phyloP scores from a whole-genome alignment of 352 stramenopile genomes.

The Hyaloperonospora brassicae region DNA sequence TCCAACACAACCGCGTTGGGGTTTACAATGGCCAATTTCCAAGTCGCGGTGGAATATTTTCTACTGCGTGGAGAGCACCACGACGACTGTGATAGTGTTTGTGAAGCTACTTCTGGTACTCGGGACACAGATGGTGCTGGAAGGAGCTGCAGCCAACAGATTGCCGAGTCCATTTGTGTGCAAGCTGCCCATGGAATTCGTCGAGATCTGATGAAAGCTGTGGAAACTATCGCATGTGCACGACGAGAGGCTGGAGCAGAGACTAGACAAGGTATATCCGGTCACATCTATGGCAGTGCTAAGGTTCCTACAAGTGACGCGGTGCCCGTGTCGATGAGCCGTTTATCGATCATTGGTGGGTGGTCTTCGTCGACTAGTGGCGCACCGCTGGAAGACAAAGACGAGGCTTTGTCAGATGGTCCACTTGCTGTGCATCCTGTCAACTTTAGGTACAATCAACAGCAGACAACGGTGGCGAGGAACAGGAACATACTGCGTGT shows the following conservation, averaged over 20 bases:
- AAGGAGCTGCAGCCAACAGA: conserved; percentile 16
- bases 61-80: conserved; percentile 36
- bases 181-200: conserved; percentile 20
- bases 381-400: neutral
- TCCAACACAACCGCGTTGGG: conserved; percentile 70
- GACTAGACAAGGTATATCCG: conserved; percentile 11
- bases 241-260: conserved; percentile 13
- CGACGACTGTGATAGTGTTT: conserved; percentile 8
- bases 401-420: neutral
- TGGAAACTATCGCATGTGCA: conserved; percentile 19
- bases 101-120: conserved; percentile 5
- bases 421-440: conserved; percentile 15
- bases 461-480: neutral
- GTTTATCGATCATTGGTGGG: conserved; percentile 38
- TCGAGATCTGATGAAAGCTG: conserved; percentile 17
- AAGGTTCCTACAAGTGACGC: neutral
- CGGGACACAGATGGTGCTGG: conserved; percentile 9
- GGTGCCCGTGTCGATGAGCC: conserved; percentile 7
- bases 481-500: conserved; percentile 28
- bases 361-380: conserved; percentile 31
- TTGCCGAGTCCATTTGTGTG: conserved; percentile 24
- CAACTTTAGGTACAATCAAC: conserved; percentile 14
- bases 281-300: neutral
- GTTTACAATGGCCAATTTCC: conserved; percentile 75
- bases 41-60: conserved; percentile 76